A percentile compares a stretch with the other conserved stretches of the same genome.
phyloP scores from a whole-genome alignment of 352 stramenopile genomes.

The Pythium angustatum region DNA sequence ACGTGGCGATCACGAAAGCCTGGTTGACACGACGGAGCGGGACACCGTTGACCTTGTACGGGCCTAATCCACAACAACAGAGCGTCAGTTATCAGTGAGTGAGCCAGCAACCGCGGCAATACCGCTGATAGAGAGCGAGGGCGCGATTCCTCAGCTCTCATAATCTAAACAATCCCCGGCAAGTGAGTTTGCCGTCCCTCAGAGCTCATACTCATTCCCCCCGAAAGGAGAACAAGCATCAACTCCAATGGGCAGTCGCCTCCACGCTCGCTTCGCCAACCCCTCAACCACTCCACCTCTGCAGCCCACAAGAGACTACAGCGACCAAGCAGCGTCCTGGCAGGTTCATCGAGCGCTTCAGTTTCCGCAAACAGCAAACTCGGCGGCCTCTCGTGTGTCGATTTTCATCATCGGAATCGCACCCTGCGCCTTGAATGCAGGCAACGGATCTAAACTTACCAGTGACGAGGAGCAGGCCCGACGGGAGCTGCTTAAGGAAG shows the following conservation, averaged over 20 bases:
- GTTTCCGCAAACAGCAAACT: constrained; percentile 11
- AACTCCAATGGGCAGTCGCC: constrained; percentile 1
- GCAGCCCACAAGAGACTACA: constrained; percentile 4
- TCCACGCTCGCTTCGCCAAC: constrained; percentile 12
- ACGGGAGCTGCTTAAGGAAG: constrained; percentile 97
- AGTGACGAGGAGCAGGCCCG: constrained; percentile 94
- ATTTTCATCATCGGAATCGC: constrained; percentile 38
- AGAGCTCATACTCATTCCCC: neutral
- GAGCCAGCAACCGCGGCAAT: too few species aligned
- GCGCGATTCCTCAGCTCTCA: constrained; percentile 56
- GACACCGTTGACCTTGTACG: constrained; percentile 98
- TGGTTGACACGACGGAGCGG: constrained; percentile 97
- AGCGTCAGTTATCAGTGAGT: too few species aligned
- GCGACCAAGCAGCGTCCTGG: constrained; percentile 1
- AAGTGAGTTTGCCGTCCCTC: constrained; percentile 18
- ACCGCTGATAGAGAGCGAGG: neutral
- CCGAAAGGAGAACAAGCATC: constrained; percentile 4
- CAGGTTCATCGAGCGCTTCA: constrained; percentile 7
- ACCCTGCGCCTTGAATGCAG: neutral
- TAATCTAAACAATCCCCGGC: constrained; percentile 46
- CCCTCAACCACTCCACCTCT: constrained; percentile 1
- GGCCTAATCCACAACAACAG: constrained; percentile 37
- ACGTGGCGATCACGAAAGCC: constrained; percentile 98
- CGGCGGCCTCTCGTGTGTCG: constrained; percentile 35
- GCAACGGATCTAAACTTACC: constrained; percentile 30